phyloP scores from a whole-genome alignment of 257 asterid species.

The Ehretia macrophylla region DNA sequence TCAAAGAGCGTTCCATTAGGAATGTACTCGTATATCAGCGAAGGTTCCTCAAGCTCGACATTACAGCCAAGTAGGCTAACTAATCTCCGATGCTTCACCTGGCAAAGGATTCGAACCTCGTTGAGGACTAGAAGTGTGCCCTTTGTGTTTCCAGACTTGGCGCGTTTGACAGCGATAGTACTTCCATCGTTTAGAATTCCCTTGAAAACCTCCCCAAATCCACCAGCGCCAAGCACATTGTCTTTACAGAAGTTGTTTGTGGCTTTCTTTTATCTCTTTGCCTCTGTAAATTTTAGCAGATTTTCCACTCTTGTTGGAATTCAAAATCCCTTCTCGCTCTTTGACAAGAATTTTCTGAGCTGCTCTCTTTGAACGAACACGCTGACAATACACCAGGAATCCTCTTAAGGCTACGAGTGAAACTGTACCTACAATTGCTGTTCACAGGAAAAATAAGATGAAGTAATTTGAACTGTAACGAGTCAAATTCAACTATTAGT shows the following conservation, averaged over 20 bases:
- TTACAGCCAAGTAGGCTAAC: constrained; percentile 53
- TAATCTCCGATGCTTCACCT: constrained; percentile 53
- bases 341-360: constrained; percentile 28
- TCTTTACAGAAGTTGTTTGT: constrained; percentile 44
- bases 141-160: constrained; percentile 48
- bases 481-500: too few relatives aligned
- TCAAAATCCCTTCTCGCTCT: constrained; percentile 51
- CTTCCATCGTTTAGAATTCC: constrained; percentile 52
- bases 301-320: constrained; percentile 43
- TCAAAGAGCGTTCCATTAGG: constrained; percentile 52
- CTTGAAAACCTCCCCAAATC: constrained; percentile 64
- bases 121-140: constrained; percentile 51
- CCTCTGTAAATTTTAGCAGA: constrained; percentile 51
- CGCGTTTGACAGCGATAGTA: constrained; percentile 46
- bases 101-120: constrained; percentile 49
- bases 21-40: constrained; percentile 43
- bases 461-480: too few relatives aligned
- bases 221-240: constrained; percentile 50
- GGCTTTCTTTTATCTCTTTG: constrained; percentile 52
- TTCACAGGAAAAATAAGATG: not conserved
- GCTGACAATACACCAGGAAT: constrained; percentile 33
- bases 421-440: constrained; percentile 40
- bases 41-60: constrained; percentile 54
- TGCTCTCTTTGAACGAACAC: constrained; percentile 11
- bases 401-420: constrained; percentile 33